These are phyloP conservation scores for Rhodotorula sphaerocarpa DNA, from an alignment of 768 basidiomycete genomes.

Conservation along the genomic window DNA sequence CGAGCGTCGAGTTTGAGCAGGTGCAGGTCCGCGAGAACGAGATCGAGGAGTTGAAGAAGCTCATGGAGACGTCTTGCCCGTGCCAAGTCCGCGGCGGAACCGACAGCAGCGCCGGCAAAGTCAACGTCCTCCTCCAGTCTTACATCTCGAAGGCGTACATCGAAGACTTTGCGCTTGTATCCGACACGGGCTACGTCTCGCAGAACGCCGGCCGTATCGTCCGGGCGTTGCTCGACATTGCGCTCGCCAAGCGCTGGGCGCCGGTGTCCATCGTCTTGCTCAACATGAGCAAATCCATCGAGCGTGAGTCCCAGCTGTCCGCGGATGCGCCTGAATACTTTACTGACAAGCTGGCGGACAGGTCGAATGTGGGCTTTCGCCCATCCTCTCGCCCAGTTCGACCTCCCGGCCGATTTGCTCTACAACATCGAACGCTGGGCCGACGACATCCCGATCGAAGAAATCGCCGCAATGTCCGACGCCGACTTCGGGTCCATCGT, in stretches of 20 bases:
- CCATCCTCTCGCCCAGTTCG: slow-evolving; percentile 73
- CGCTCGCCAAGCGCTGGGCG: slow-evolving; percentile 86
- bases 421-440: slow-evolving; percentile 71
- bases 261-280: slow-evolving; percentile 67
- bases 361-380: slow-evolving; percentile 90
- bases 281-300: slow-evolving; percentile 66
- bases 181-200: slow-evolving; percentile 85
- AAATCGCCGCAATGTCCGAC: slow-evolving; percentile 62
- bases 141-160: slow-evolving; percentile 71
- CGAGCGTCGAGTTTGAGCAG: slow-evolving; percentile 95
- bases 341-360: no score
- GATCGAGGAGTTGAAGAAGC: slow-evolving; percentile 63
- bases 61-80: slow-evolving; percentile 58
- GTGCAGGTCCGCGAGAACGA: slow-evolving; percentile 89
- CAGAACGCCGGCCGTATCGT: slow-evolving; percentile 92
- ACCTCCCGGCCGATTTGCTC: slow-evolving; percentile 66
- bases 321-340: no score
- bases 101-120: slow-evolving; percentile 66
- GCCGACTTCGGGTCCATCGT: slow-evolving; percentile 67
- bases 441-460: slow-evolving; percentile 65
- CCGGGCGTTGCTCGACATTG: slow-evolving; percentile 89
- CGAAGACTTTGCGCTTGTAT: slow-evolving; percentile 92
- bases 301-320: slow-evolving; percentile 26
- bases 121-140: slow-evolving; percentile 87
- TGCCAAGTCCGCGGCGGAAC: slow-evolving; percentile 73